phyloP scores from a whole-genome alignment of 208 protist species.

The Strigomonas galati region DNA sequence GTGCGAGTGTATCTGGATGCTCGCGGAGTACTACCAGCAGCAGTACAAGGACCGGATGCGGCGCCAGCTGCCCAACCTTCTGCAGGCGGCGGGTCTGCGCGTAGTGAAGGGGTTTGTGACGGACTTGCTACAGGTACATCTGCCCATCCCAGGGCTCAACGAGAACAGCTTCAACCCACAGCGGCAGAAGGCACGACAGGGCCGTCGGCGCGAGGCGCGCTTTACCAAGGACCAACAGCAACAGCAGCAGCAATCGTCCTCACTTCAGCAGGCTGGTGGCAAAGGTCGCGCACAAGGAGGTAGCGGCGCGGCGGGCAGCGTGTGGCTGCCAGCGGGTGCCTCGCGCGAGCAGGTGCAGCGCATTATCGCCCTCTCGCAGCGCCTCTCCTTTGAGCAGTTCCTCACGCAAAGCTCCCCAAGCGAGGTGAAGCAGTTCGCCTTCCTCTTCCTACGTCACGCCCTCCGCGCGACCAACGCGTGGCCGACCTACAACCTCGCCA shows the following conservation, averaged over 20 bases:
- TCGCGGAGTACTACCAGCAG: slow-evolving; percentile 53
- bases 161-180: slow-evolving; percentile 17
- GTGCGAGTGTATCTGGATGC: slow-evolving; percentile 68
- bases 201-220: slow-evolving; percentile 21
- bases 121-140: slow-evolving; percentile 46
- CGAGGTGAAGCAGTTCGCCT: slow-evolving; percentile 5
- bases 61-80: slow-evolving; percentile 63
- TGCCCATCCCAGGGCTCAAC: slow-evolving; percentile 10
- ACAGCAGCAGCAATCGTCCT: background rate
- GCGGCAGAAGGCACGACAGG: slow-evolving; percentile 39
- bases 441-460: slow-evolving; percentile 7
- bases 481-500: slow-evolving; percentile 4
- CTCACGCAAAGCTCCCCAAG: background rate
- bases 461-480: slow-evolving; percentile 6
- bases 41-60: slow-evolving; percentile 56
- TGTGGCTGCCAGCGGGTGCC: background rate
- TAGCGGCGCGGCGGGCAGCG: background rate
- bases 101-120: slow-evolving; percentile 74
- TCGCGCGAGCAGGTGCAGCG: slow-evolving; percentile 1
- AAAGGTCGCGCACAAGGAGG: background rate
- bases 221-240: slow-evolving; percentile 3
- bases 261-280: no score
- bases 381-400: slow-evolving; percentile 6
- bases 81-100: slow-evolving; percentile 68
- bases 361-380: background rate